Conservation (phyloP, 176 grass and related monocot genomes). For the Musa itinerans region DNA sequence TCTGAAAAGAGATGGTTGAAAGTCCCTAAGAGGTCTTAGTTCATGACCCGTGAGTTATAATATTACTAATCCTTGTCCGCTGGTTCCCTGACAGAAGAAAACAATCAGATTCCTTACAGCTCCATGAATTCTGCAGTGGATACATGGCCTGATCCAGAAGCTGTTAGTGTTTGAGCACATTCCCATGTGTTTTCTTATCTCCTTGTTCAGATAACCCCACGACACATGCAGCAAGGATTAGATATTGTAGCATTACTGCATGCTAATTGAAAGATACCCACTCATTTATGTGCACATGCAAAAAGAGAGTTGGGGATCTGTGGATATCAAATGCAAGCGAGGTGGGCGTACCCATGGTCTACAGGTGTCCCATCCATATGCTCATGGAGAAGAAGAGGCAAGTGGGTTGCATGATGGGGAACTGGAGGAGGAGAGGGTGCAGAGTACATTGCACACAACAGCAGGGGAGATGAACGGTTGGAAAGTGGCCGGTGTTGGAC, state of each 20-base stretch:
- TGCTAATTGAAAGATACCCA: background rate
- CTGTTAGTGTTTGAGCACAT: background rate
- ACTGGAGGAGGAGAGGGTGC: background rate
- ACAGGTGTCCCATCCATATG: constrained; percentile 1
- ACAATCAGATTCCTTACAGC: no score
- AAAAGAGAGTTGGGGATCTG: background rate
- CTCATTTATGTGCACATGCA: background rate
- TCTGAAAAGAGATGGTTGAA: no score
- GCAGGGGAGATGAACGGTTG: background rate
- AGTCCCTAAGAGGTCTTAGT: background rate
- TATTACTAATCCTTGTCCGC: no score
- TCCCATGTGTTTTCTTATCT: constrained; percentile 2
- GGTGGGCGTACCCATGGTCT: background rate
- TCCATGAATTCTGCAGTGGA: no score
- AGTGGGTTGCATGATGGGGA: background rate
- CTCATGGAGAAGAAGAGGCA: background rate
- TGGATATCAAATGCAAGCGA: background rate
- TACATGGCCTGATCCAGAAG: no score
- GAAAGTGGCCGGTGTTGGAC: background rate
- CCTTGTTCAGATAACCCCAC: background rate
- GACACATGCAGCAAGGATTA: background rate
- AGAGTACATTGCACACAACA: background rate
- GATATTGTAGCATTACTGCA: background rate
- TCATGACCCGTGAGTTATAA: no score
- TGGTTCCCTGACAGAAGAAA: no score